Percentiles rank a stretch among this genome's conserved stretches.
Conservation (phyloP, 2,329 filamentous ascomycete genomes). For the Penicillium digitatum region DNA sequence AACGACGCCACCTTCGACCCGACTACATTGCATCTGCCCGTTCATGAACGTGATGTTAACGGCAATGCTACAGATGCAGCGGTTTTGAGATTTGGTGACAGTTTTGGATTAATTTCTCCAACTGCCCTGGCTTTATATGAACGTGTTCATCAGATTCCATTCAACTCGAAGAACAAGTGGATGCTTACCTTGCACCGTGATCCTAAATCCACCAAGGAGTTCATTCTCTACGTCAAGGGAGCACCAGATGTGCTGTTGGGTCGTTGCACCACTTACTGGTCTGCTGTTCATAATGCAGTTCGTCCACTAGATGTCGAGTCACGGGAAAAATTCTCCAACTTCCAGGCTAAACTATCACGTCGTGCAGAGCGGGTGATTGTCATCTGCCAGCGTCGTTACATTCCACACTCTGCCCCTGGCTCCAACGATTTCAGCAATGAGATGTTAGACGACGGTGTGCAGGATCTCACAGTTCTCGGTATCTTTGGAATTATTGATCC, state of each 20-base stretch:
- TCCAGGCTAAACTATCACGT: slow-evolving; percentile 65
- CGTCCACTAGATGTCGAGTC: slow-evolving; percentile 50
- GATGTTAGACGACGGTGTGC: slow-evolving; percentile 39
- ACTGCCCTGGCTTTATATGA: slow-evolving; percentile 57
- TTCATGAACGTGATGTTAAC: slow-evolving; percentile 62
- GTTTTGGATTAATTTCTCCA: slow-evolving; percentile 56
- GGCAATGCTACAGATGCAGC: slow-evolving; percentile 76
- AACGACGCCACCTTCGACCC: slow-evolving; percentile 73
- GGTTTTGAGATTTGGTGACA: slow-evolving; percentile 67
- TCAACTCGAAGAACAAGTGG: slow-evolving; percentile 82
- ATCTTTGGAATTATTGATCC: slow-evolving; percentile 50
- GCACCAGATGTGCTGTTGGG: slow-evolving; percentile 69
- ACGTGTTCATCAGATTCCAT: slow-evolving; percentile 65
- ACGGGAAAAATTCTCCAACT: slow-evolving; percentile 51
- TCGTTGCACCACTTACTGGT: slow-evolving; percentile 57
- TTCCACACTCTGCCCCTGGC: slow-evolving; percentile 39
- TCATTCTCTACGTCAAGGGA: slow-evolving; percentile 61
- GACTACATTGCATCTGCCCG: slow-evolving; percentile 55
- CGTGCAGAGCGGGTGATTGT: slow-evolving; percentile 68
- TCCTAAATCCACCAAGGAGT: slow-evolving; percentile 31
- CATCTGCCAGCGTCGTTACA: slow-evolving; percentile 59
- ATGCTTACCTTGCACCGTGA: slow-evolving; percentile 59
- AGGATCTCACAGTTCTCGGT: slow-evolving; percentile 49
- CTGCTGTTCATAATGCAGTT: slow-evolving; percentile 54
- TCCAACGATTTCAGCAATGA: slow-evolving; percentile 53